Evolutionary conservation across 371 early-diverging fungal species (phyloP).

Genomic region (Umbelopsis sp.): DNA sequence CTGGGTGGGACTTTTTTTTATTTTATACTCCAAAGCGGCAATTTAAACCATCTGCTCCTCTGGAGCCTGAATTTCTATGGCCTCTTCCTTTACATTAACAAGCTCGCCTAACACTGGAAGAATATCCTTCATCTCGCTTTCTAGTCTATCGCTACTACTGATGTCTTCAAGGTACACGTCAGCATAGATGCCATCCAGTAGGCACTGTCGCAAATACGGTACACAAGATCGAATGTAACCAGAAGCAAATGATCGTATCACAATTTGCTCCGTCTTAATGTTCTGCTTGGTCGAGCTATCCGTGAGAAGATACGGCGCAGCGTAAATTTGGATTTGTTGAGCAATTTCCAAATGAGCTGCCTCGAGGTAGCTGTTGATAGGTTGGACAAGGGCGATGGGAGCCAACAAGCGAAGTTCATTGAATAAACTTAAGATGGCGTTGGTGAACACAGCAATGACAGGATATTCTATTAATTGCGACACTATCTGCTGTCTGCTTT

Average conservation of each 20-base stretch:
- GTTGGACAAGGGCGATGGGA: conserved; percentile 38
- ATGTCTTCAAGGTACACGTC: conserved; percentile 24
- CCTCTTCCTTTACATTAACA: background rate
- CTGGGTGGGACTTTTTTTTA: background rate
- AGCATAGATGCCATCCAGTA: conserved; percentile 48
- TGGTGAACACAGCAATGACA: conserved; percentile 70
- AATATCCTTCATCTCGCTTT: conserved; percentile 27
- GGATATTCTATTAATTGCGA: conserved; percentile 69
- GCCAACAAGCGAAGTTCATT: conserved; percentile 73
- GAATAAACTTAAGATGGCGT: conserved; percentile 63
- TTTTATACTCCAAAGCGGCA: background rate
- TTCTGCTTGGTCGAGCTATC: conserved; percentile 22
- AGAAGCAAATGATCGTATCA: conserved; percentile 38
- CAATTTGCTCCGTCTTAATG: conserved; percentile 27
- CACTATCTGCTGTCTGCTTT: conserved; percentile 49
- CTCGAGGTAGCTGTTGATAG: conserved; percentile 35
- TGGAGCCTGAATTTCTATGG: background rate
- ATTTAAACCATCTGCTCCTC: background rate
- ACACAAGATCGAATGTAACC: conserved; percentile 50
- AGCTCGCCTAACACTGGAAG: conserved; percentile 24
- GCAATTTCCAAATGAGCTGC: conserved; percentile 43
- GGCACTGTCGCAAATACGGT: conserved; percentile 48
- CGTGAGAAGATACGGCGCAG: conserved; percentile 27
- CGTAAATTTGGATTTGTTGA: conserved; percentile 50
- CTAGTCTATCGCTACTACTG: conserved; percentile 27